phyloP scores from a whole-genome alignment of 73 alveolate species.

The Paraurostyla sp. region DNA sequence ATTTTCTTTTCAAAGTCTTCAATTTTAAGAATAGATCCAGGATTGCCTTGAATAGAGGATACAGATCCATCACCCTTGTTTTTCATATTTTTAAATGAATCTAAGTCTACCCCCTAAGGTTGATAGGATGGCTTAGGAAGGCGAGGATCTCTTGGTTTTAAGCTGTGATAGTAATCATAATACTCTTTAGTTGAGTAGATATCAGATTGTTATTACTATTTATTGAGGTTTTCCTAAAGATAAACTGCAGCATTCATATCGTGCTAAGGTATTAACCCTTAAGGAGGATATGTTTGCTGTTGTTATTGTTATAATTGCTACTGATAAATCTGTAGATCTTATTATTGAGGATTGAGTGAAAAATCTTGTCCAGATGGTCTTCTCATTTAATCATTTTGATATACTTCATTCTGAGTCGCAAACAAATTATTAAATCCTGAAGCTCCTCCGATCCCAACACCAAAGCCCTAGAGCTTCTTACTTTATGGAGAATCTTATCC shows the following conservation, averaged over 20 bases:
- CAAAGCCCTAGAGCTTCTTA: constrained; percentile 4
- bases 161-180: constrained; percentile 80
- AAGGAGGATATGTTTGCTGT: not conserved
- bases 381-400: not conserved
- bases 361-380: constrained; percentile 41
- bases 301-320: not conserved
- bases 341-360: not conserved
- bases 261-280: not conserved
- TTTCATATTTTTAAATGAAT: constrained; percentile 55
- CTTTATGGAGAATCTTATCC: constrained; percentile 46
- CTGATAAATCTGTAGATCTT: not conserved
- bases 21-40: not conserved
- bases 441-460: not conserved
- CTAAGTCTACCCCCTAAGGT: constrained; percentile 76
- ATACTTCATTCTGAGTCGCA: constrained; percentile 1
- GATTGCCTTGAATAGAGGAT: constrained; percentile 44
- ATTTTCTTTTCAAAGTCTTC: constrained; percentile 67
- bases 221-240: not conserved
- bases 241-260: not conserved
- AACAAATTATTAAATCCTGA: constrained; percentile 29
- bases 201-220: constrained; percentile 48
- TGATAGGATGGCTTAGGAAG: constrained; percentile 87
- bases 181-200: constrained; percentile 74
- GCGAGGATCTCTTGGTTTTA: constrained; percentile 81
- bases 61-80: constrained; percentile 47